Conservation (phyloP, 2,329 filamentous ascomycete species). For the Biscogniauxia sp. region DNA sequence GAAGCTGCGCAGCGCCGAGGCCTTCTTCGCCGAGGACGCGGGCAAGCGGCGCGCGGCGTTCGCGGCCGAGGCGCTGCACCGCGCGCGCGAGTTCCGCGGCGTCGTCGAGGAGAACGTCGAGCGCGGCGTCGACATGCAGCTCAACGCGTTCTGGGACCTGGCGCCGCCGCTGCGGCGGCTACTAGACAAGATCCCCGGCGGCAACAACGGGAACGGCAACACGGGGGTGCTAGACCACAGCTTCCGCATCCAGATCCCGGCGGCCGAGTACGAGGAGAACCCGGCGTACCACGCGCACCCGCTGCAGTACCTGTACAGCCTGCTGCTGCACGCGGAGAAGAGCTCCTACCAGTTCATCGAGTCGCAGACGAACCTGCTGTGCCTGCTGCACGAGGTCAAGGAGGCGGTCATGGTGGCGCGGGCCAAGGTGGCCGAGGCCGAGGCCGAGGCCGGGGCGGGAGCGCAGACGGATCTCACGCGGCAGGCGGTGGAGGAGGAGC, state of each 20-base stretch:
- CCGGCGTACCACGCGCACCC: constrained; percentile 77
- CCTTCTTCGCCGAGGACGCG: constrained; percentile 80
- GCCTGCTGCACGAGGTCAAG: constrained; percentile 86
- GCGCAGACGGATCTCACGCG: constrained; percentile 23
- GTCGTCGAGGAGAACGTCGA: constrained; percentile 83
- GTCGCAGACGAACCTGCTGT: constrained; percentile 85
- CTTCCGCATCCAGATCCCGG: constrained; percentile 76
- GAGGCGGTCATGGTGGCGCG: constrained; percentile 63
- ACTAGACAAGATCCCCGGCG: constrained; percentile 71
- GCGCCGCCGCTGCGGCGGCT: constrained; percentile 77
- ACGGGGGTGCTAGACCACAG: constrained; percentile 37
- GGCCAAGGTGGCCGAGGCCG: constrained; percentile 66
- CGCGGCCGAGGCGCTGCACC: constrained; percentile 67
- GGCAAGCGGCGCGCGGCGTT: constrained; percentile 68
- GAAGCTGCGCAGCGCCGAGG: constrained; percentile 74
- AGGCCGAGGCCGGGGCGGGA: constrained; percentile 41
- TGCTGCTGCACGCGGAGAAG: constrained; percentile 85
- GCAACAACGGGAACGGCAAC: no score
- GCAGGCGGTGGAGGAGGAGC: constrained; percentile 52
- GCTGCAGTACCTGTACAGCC: constrained; percentile 83
- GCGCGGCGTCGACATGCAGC: constrained; percentile 84
- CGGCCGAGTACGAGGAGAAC: constrained; percentile 80
- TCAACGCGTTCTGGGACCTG: constrained; percentile 97
- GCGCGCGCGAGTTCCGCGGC: constrained; percentile 72
- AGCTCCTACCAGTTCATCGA: constrained; percentile 97